Base-by-base conservation (phyloP, 345 rosid species). In the Salix caprea region DNA sequence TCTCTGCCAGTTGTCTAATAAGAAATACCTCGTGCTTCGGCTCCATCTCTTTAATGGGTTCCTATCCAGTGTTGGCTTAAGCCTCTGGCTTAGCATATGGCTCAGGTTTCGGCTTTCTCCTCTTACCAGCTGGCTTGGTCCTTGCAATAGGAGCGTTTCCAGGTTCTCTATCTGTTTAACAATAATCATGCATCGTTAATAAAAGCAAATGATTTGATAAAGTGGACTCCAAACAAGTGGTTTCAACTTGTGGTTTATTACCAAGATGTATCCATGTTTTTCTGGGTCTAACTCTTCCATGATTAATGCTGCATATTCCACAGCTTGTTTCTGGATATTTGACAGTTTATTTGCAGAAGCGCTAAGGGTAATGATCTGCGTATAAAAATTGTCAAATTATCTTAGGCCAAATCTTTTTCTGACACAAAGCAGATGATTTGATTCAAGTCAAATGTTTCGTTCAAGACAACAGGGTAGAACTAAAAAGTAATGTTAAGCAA, bases 281-380 rank as follows among this genome's bases (percentile, higher is more conserved):
- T 90, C 97, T 26, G 93, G 93, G 69, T 92, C 97, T 48, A 92
- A 78, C 79, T 92, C 97, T 82, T 92, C 97, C 97, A 90, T 89
- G 80, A 92, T 92, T 77, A 92, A 68, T 12, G 93, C 89, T 32
- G 97, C 91, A 83, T 92, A 92, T 46, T 92, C 97, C 80, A 88
- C 91, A 34, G 97, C 92, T 84, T 89, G 90, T 72, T 88, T 84
- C 75, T 92, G 91, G 32, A 92, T 88, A 58, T 80, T 90, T 26
- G 84, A 79, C 9, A 90, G 87, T 67, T 85, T 90, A 80, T 92
- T 92, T 39, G 97, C 95, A 62, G 93, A 88, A 65, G 97, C 97
- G 79, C 97, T 92, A 6, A 90, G 89, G 42, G 82, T 84, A 26
- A 92, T 90, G 72, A 92, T 89, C 97, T 92, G 86, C 21, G n/a